phyloP scores from a whole-genome alignment of 2,329 filamentous ascomycete genomes.

The Botrytis byssoidea region DNA sequence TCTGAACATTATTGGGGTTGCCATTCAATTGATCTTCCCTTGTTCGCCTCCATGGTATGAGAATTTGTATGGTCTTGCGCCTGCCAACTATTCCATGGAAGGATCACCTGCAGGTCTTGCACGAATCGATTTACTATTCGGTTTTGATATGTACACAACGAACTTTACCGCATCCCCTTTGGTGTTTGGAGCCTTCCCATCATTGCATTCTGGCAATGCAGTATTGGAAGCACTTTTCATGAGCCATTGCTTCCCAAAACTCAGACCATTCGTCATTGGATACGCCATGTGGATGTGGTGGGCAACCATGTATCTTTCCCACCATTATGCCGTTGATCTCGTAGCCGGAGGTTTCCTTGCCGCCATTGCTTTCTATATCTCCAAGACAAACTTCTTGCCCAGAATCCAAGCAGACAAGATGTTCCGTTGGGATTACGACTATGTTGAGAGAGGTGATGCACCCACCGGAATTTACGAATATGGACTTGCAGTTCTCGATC shows the following conservation, averaged over 20 bases:
- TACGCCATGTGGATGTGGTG: conserved; percentile 97
- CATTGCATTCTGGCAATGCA: conserved; percentile 84
- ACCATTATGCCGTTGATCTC: conserved; percentile 94
- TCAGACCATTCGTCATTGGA: conserved; percentile 74
- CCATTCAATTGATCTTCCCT: conserved; percentile 85
- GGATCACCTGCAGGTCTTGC: conserved; percentile 87
- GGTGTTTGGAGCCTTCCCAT: conserved; percentile 94
- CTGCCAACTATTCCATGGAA: conserved; percentile 87
- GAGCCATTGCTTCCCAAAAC: conserved; percentile 83
- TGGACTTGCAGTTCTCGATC: conserved; percentile 41
- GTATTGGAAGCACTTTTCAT: conserved; percentile 90
- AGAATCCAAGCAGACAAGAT: conserved; percentile 79
- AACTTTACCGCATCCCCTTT: conserved; percentile 87
- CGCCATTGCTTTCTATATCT: conserved; percentile 76
- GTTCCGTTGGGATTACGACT: conserved; percentile 94
- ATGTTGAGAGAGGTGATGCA: conserved; percentile 76
- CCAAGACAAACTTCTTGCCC: conserved; percentile 77
- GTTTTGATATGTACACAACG: conserved; percentile 88
- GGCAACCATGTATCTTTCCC: conserved; percentile 97
- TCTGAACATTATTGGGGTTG: conserved; percentile 84
- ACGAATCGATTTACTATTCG: conserved; percentile 85
- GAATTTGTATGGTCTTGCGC: conserved; percentile 84
- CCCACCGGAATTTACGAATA: conserved; percentile 56
- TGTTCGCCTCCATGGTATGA: conserved; percentile 98
- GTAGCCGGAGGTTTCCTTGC: conserved; percentile 81